Evolutionary conservation across 371 early-diverging fungal species (phyloP), one percentile per base, ranked within the genome.

Genomic region (Dichotomocladium elegans): DNA sequence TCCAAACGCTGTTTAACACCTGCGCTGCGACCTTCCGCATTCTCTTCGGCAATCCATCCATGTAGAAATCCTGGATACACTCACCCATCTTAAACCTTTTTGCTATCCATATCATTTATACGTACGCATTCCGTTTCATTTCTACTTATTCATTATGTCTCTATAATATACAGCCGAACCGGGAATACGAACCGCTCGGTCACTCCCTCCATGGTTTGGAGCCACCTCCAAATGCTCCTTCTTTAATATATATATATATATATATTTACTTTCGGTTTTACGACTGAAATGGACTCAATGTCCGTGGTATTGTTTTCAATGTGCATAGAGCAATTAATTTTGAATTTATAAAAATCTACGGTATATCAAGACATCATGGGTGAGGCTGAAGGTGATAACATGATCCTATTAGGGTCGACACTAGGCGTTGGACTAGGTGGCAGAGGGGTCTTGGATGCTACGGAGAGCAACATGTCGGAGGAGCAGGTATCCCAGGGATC

Each of bases 1-100:
- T 70, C 30, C 56, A 60, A 30, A 58, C 68, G 2, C 7, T 76
- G 30, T 27, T 53, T 29, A 31, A 40, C 25, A 48, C 54, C 22
- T 48, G 60, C 30, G 33, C 49, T 14, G 56, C 56, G 30, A 28
- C 56, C 5, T 41, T 56, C 33, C 47, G 56, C 25, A 46, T 56
- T 29, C 49, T 56, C 19, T 41, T 49, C 17, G 41, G 49, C 30
- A 56, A 56, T 31, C 48, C 45, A 29, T 24, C 28, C 31, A 46
- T n/a, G n/a, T n/a, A n/a, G n/a, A 37, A n/a, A 37, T 3, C 2
- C 19, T 37, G 19, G 19, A 3, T 37, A 37, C 37, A 37, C 41
- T 12, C 41, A 41, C n/a, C n/a, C n/a, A n/a, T n/a, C n/a, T n/a
- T n/a, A n/a, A n/a, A n/a, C n/a, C n/a, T n/a, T n/a, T n/a, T n/a